Base-by-base conservation (phyloP, 306 rosid genomes). In the Mimosa bimucronata region DNA sequence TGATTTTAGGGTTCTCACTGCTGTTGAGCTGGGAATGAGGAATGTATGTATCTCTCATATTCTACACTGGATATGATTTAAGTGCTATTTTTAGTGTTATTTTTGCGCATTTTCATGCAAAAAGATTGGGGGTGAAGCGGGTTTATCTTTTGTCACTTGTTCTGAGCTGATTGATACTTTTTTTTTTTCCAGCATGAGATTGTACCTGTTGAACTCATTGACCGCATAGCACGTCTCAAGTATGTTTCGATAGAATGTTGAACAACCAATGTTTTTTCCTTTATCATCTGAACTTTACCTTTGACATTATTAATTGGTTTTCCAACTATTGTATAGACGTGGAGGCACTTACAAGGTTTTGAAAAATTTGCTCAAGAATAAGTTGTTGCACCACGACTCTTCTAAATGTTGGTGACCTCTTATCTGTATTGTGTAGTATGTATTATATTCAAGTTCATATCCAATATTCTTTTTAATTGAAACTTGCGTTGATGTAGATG, bases 1-100 rank as follows among this genome's bases (percentile, higher is more conserved):
- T 78, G 98, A 94, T 83, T 94, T 94, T 80, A 89, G 97, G 93
- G 98, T 94, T 81, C 97, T 92, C 29, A 92, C 97, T 7, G 98
- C 97, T 5, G 92, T 91, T 25, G 98, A 94, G 83, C 79, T 94
- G 90, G 98, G 98, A 23, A 94, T 94, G 98, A 71, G 97, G 81
- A 94, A 94, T 81, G 98, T 93, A 41, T 31, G 87, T 65, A 23
- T 30, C 48, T 46, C 38, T 21, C 53, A 3, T 37, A 4, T 68
- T 26, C 34, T 68, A 41, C 74, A 41, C 3, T 40, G 2, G 19
- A 6, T 41, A 41, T 68, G 13, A 28, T 68, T 67, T 38, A 21
- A 9, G 11, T 79, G 71, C 19, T 6, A 37, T 40, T 16, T 67
- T 14, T 6, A 37, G 7, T 53, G 18, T 53, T 10, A 67, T 23